These are phyloP conservation scores for Aspergillus caelatus DNA, from an alignment of 2,329 filamentous ascomycete species.

Conservation along the genomic window DNA sequence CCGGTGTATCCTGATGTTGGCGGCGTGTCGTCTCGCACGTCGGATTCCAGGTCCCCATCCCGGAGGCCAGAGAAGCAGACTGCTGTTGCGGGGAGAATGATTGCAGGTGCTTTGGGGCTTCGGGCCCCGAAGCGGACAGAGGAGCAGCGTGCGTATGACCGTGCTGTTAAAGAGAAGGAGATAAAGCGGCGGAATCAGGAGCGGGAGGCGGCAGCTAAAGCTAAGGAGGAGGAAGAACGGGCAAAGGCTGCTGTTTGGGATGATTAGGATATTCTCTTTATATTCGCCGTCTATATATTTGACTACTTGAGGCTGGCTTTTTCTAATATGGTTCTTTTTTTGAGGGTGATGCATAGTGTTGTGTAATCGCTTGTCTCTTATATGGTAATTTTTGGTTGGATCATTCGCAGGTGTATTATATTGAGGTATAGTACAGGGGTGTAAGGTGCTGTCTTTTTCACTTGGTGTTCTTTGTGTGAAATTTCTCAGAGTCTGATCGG, in stretches of 20 bases:
- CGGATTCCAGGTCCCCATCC: conserved; percentile 17
- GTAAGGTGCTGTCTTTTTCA: background rate
- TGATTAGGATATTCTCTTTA: conserved; percentile 45
- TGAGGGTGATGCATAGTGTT: background rate
- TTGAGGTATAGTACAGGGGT: background rate
- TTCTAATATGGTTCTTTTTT: conserved; percentile 8
- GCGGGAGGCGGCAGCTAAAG: conserved; percentile 64
- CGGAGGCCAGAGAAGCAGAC: conserved; percentile 86
- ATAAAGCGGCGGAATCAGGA: conserved; percentile 74
- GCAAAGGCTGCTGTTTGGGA: conserved; percentile 90
- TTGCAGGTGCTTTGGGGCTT: conserved; percentile 83
- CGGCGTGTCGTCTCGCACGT: conserved; percentile 20
- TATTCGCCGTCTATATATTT: conserved; percentile 1
- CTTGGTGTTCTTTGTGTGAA: background rate
- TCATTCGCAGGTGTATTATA: background rate
- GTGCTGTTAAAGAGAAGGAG: conserved; percentile 80
- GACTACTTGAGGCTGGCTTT: background rate
- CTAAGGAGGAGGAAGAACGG: conserved; percentile 67
- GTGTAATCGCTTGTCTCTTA: background rate
- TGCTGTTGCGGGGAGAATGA: conserved; percentile 84
- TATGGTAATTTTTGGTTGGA: background rate
- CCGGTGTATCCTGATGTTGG: conserved; percentile 18
- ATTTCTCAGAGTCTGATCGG: background rate
- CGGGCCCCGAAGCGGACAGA: conserved; percentile 79
- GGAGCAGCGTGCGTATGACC: conserved; percentile 86